A percentile compares a stretch with the other conserved stretches of the same genome.
Evolutionary conservation across 176 grass and related monocot genomes (phyloP).

Genomic region (Tuctoria greenei): DNA sequence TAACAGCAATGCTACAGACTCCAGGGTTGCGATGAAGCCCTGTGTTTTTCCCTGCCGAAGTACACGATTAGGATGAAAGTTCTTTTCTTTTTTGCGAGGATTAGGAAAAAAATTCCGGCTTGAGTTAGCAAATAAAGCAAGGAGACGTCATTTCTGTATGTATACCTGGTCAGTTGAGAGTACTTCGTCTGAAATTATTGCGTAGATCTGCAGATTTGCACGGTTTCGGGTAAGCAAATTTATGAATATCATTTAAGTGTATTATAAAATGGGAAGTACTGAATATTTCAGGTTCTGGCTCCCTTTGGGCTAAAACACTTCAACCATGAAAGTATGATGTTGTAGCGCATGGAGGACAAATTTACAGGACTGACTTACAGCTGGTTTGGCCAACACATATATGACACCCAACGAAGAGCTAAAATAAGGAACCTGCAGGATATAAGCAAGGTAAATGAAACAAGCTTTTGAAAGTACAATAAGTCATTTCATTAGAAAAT

Average conservation of each 20-base stretch:
- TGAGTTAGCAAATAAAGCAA: neutral
- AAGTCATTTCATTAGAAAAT: neutral
- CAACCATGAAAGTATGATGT: neutral
- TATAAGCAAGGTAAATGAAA: conserved; percentile 1
- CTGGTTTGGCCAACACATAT: conserved; percentile 73
- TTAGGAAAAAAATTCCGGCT: neutral
- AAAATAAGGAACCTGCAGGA: conserved; percentile 75
- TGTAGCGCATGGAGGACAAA: neutral
- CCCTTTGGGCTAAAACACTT: neutral
- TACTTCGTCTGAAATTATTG: conserved; percentile 65
- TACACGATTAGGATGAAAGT: neutral
- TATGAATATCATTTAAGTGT: neutral
- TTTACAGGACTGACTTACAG: conserved; percentile 53
- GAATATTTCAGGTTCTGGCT: neutral
- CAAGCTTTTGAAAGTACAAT: neutral
- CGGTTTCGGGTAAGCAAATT: neutral
- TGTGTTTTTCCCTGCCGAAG: conserved; percentile 71
- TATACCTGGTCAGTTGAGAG: conserved; percentile 66
- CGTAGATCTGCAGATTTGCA: conserved; percentile 52
- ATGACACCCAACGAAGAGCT: conserved; percentile 84
- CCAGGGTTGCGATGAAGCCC: conserved; percentile 58
- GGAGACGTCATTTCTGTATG: neutral
- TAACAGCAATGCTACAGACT: conserved; percentile 57
- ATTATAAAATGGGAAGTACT: neutral
- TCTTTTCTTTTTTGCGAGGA: neutral